Base-by-base conservation (phyloP, 148 eudicot species). In the Vaccinium corymbosum region DNA sequence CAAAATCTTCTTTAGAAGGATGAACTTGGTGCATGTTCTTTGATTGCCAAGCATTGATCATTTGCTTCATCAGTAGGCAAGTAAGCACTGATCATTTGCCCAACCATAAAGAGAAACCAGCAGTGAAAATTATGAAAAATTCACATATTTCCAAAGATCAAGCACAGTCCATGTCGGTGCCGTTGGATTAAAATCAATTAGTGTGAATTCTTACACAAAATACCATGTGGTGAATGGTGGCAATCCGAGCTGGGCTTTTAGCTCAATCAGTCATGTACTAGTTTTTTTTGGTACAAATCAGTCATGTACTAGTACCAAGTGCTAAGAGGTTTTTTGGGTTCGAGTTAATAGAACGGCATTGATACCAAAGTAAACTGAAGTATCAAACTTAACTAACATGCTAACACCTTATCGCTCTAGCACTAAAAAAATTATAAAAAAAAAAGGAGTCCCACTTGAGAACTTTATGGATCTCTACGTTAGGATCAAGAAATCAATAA, bases 401-500 rank as follows among this genome's bases (percentile, higher is more conserved):
- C 46, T 42, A 42, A 42, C 46, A 38, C 42, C 0, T 42, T 42
- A 42, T 42, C 0, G 6, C 46, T 32, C 2, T 32, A 32, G 35
- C 2, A 32, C 35, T 32, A 32, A 1, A 32, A 32, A 32, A 32
- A 27, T 27, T 27, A 27, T 0, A 42, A 42, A 4, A 42, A 42
- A 42, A 4, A 42, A 42, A 42, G 0, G 3, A 42, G 46, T 42
- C 46, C 46, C 48, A 22, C 3, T 12, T 38, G 80, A n/a, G 56
- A 50, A 49, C 25, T 22, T 27, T 53, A 19, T 17, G 46, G 46
- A 42, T 4, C 62, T 42, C 46, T 12, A 27, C 20, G 46, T 78
- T 27, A 42, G 27, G 80, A 78, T 78, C 62, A 27, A 78, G 25
- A n/a, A 78, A 78, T 25, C 61, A 14, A 78, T 20, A 61, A 61